Evolutionary conservation across 1,139 yeast genomes (phyloP).

Genomic region (Candida buenavistaensis): DNA sequence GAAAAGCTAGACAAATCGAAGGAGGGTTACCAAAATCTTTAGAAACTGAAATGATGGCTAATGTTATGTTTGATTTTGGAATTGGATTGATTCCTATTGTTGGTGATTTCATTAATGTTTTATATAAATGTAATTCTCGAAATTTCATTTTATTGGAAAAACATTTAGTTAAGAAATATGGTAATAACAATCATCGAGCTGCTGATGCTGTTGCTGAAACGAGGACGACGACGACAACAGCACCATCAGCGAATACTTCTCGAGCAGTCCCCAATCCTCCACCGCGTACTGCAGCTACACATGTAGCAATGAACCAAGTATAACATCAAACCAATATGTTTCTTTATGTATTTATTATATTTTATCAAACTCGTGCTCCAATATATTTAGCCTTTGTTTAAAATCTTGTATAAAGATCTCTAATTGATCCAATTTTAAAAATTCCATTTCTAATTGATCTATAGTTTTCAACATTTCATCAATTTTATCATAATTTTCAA

Average conservation of each 20-base stretch:
- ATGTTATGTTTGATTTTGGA: constrained; percentile 63
- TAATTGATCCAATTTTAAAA: constrained; percentile 68
- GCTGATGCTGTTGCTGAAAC: neutral
- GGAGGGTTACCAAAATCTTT: constrained; percentile 62
- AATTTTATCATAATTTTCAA: constrained; percentile 43
- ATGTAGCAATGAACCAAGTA: too few relatives aligned
- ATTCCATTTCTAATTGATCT: constrained; percentile 58
- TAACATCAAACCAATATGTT: neutral
- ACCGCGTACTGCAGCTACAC: neutral
- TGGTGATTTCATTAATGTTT: constrained; percentile 67
- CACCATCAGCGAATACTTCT: neutral
- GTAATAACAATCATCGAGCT: too few relatives aligned
- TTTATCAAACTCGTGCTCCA: constrained; percentile 26
- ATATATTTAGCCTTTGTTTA: constrained; percentile 24
- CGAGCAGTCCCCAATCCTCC: constrained; percentile 6
- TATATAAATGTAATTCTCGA: constrained; percentile 74
- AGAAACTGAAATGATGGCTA: constrained; percentile 55
- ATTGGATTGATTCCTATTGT: constrained; percentile 72
- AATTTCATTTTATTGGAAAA: constrained; percentile 66
- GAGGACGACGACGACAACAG: neutral
- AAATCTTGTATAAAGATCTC: constrained; percentile 46
- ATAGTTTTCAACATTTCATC: constrained; percentile 49
- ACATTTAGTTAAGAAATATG: constrained; percentile 48
- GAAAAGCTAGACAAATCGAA: constrained; percentile 53
- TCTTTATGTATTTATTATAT: constrained; percentile 2